A percentile compares a stretch with the other conserved stretches of the same genome.
Conservation (phyloP, 108 stramenopile genomes). For the Nannochloropsis granulata region DNA sequence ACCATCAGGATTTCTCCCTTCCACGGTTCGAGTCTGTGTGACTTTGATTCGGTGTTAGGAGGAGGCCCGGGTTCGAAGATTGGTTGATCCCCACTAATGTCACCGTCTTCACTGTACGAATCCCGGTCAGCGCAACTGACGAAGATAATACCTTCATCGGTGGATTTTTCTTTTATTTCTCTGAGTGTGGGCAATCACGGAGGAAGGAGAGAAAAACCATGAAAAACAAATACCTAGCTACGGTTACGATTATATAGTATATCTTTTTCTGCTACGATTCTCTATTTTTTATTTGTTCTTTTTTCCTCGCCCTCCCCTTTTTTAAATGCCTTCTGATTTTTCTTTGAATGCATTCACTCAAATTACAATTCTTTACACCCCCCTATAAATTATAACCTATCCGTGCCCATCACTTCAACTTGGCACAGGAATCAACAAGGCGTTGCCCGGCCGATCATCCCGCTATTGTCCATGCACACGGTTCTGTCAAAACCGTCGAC, state of each 20-base stretch:
- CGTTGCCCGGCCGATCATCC: neutral
- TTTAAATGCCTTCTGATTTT: no score
- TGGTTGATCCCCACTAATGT: neutral
- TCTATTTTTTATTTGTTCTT: neutral
- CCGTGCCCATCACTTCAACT: no score
- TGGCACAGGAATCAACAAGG: neutral
- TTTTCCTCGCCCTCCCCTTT: neutral
- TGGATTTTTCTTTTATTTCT: no score
- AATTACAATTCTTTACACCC: no score
- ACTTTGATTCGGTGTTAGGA: neutral
- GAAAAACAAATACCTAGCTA: no score
- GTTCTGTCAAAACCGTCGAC: neutral
- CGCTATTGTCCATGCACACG: neutral
- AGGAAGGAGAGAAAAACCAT: no score
- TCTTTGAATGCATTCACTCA: no score
- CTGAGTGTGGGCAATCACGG: no score
- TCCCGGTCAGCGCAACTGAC: neutral
- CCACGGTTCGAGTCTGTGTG: neutral
- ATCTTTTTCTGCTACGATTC: no score
- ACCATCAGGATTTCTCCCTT: neutral
- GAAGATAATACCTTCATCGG: neutral
- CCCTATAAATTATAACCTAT: no score
- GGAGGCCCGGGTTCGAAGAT: neutral
- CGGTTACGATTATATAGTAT: no score
- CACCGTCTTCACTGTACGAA: neutral